Evolutionary conservation across 352 stramenopile species (phyloP), one percentile per base, ranked within the genome.

Genomic region (Plasmopara viticola): DNA sequence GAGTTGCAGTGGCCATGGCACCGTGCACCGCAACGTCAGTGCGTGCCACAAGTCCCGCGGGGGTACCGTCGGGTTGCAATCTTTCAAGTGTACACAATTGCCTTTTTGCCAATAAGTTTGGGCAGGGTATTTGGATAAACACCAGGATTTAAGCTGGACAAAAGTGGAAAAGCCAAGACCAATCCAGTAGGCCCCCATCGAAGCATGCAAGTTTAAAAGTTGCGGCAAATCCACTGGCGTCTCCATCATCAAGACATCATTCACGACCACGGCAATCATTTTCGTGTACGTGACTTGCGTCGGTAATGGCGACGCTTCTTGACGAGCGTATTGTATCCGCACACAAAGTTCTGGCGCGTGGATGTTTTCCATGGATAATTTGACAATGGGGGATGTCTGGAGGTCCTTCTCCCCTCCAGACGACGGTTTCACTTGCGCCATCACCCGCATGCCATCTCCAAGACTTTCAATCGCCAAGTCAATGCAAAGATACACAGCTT

Each of bases 1-100:
- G 43, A 90, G 33, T 53, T 86, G 82, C 43, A 91, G 60, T 7
- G 80, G 80, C 78, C 80, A 89, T 6, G 50, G 69, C 9, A 87
- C 64, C 29, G 73, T 55, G 48, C 77, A 84, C 2, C 61, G 51
- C 39, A 92, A 57, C 20, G 58, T 53, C 20, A 89, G 53, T 10
- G 72, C 64, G 44, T 70, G 62, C 82, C 82, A 92, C 5, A 87
- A 55, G 35, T 87, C 70, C 2, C 72, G 77, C 2, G 76, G 62
- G 7, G 69, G 63, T 14, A 78, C 47, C 2, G 45, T 67, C 35
- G 65, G 51, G 44, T 84, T 76, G 15, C 47, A 52, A 12, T 77
- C 66, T 15, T 60, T 74, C 9, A 82, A 49, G 1, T 62, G 45
- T 0, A 20, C 43, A 5, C 49, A 30, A 12, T 43, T 56, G 5